Conservation (phyloP, 2,329 filamentous ascomycete genomes). For the Fusarium mangiferae region DNA sequence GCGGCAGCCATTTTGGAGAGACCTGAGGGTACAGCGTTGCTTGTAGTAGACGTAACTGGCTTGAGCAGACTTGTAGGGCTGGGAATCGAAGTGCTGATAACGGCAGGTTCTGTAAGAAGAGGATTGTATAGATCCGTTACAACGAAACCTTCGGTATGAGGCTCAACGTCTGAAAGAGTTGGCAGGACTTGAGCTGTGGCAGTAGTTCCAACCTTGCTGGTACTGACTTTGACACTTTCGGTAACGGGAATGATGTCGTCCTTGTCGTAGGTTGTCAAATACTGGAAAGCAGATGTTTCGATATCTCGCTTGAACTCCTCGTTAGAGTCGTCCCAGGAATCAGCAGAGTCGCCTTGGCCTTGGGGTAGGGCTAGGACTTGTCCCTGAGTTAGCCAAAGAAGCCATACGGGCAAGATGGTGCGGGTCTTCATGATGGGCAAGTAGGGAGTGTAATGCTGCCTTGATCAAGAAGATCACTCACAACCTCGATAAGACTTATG, state of each 20-base stretch:
- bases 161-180: conserved; percentile 43
- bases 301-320: conserved; percentile 33
- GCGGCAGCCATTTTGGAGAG: conserved; percentile 43
- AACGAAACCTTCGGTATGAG: conserved; percentile 48
- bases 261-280: conserved; percentile 39
- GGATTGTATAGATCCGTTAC: conserved; percentile 39
- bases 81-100: conserved; percentile 46
- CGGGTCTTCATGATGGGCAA: conserved; percentile 39
- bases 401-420: conserved; percentile 39
- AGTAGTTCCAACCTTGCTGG: conserved; percentile 36
- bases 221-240: conserved; percentile 42
- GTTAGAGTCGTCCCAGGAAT: conserved; percentile 17
- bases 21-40: conserved; percentile 25
- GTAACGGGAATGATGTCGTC: conserved; percentile 44
- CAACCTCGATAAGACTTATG: conserved; percentile 16
- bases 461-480: conserved; percentile 19
- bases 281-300: conserved; percentile 34
- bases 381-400: conserved; percentile 42
- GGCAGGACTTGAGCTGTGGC: conserved; percentile 46
- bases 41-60: conserved; percentile 39
- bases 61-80: conserved; percentile 50
- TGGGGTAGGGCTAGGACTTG: conserved; percentile 38
- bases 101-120: conserved; percentile 23
- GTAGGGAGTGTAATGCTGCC: background rate
- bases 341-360: conserved; percentile 6